phyloP scores from a whole-genome alignment of 306 rosid species.

The Quercus ilex region DNA sequence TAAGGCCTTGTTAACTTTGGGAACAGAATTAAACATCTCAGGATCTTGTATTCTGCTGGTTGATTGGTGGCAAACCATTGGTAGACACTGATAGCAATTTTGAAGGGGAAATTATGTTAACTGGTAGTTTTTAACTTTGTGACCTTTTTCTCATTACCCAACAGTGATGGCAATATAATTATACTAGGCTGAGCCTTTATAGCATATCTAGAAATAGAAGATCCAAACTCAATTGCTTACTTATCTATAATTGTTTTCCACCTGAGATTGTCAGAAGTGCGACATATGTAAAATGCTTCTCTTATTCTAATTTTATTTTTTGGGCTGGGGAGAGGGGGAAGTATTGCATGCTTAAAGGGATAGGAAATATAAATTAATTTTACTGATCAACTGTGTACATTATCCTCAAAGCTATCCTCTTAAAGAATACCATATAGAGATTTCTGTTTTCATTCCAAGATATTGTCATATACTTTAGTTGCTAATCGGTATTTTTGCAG shows the following conservation, averaged over 20 bases:
- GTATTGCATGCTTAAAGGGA: no score
- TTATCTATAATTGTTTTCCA: background rate
- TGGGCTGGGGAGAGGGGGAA: background rate
- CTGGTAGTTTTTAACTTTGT: background rate
- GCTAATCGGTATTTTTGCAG: slow-evolving; percentile 36
- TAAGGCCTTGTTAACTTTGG: background rate
- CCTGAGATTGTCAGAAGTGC: background rate
- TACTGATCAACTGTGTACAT: background rate
- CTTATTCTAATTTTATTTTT: background rate
- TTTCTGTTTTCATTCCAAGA: background rate
- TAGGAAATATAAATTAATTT: background rate
- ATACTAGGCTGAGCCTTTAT: background rate
- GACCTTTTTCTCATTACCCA: background rate
- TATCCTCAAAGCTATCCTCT: background rate
- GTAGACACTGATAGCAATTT: background rate
- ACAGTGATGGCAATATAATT: background rate
- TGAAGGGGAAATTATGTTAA: background rate
- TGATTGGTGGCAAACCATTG: slow-evolving; percentile 2
- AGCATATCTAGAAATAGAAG: background rate
- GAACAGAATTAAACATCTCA: background rate
- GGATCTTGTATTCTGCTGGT: background rate
- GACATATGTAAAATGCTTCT: background rate
- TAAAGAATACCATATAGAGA: background rate
- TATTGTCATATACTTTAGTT: background rate
- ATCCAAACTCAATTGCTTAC: background rate